Evolutionary conservation across 2,329 filamentous ascomycete species (phyloP).

Genomic region (Hypoxylon sp.): DNA sequence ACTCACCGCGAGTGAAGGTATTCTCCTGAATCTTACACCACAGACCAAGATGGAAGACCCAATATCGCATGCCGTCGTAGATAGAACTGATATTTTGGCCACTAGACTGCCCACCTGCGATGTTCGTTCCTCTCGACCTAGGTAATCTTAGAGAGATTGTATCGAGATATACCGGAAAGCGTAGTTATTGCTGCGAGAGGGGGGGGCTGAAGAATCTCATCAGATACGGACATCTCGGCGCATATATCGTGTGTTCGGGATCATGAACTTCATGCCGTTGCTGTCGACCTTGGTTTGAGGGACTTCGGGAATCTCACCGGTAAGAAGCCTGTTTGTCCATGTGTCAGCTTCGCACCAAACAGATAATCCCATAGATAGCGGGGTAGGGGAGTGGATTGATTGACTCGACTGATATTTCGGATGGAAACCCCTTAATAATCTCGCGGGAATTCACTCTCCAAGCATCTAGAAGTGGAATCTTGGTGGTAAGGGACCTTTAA

Average conservation of each 20-base stretch:
- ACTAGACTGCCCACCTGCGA: background rate
- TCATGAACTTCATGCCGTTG: background rate
- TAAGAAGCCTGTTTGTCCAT: conserved; percentile 28
- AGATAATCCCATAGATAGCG: conserved; percentile 37
- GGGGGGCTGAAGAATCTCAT: background rate
- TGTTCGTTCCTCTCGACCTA: background rate
- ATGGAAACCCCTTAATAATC: conserved; percentile 6
- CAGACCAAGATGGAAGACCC: background rate
- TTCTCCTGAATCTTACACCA: background rate
- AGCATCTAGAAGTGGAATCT: background rate
- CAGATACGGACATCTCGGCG: background rate
- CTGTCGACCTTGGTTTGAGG: conserved; percentile 1
- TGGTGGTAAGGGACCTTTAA: background rate
- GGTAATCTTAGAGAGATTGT: background rate
- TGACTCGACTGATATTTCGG: conserved; percentile 10
- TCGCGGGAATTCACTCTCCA: background rate
- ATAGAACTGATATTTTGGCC: background rate
- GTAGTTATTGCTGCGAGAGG: conserved; percentile 1
- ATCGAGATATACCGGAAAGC: background rate
- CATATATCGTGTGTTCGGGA: background rate
- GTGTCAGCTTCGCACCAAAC: conserved; percentile 39
- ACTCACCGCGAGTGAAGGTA: too few species aligned
- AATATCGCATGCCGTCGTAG: background rate
- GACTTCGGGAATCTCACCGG: conserved; percentile 11
- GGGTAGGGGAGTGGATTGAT: conserved; percentile 35